Conservation (phyloP, 176 grass and related monocot species). For the Cymbopogon citratus region DNA sequence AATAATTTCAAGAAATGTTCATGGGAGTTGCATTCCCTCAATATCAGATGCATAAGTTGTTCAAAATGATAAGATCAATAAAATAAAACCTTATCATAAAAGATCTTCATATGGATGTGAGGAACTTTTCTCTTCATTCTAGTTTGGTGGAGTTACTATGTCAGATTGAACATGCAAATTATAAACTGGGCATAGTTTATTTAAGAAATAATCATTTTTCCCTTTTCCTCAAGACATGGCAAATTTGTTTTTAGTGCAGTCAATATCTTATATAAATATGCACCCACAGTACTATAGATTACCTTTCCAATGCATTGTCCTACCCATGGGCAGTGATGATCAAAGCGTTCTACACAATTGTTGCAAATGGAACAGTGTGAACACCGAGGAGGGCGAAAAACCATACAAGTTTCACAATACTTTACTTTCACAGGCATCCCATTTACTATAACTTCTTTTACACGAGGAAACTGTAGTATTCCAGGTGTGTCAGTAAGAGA, state of each 20-base stretch:
- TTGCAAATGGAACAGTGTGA: slow-evolving; percentile 88
- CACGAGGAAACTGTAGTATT: slow-evolving; percentile 57
- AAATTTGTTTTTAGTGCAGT: background rate
- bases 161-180: background rate
- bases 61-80: background rate
- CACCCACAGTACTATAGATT: background rate
- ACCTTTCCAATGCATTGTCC: slow-evolving; percentile 96
- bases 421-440: slow-evolving; percentile 67
- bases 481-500: slow-evolving; percentile 55
- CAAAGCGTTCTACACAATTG: slow-evolving; percentile 93
- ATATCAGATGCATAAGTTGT: background rate
- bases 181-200: background rate
- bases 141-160: background rate
- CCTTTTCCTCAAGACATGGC: background rate
- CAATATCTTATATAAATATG: background rate
- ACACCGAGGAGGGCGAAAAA: slow-evolving; percentile 76
- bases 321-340: slow-evolving; percentile 96
- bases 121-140: background rate
- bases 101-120: background rate
- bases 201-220: background rate
- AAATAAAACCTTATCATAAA: background rate
- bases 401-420: slow-evolving; percentile 97
- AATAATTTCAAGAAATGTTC: background rate
- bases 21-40: background rate
- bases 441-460: slow-evolving; percentile 73